Evolutionary conservation across 1,139 yeast species (phyloP).

Genomic region (Yamadazyma sp.): DNA sequence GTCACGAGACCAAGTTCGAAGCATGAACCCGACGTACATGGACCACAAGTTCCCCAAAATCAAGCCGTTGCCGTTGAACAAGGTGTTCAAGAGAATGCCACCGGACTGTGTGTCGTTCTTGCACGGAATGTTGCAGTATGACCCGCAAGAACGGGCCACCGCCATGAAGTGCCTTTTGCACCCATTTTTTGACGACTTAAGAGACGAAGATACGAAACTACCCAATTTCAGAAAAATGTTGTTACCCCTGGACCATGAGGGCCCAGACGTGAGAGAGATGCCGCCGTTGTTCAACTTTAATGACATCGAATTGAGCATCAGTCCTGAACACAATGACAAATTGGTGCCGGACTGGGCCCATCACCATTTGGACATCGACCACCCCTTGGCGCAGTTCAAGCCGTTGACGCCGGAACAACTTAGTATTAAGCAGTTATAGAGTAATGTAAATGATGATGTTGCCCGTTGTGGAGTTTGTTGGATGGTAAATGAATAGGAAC

Average conservation of each 20-base stretch:
- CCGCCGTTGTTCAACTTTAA: constrained; percentile 53
- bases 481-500: not conserved
- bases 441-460: not conserved
- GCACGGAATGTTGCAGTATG: constrained; percentile 63
- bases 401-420: constrained; percentile 11
- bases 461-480: no score
- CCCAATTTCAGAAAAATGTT: constrained; percentile 45
- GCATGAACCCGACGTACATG: constrained; percentile 96
- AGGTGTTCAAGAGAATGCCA: constrained; percentile 70
- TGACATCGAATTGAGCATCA: constrained; percentile 45
- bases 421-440: not conserved
- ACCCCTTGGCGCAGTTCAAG: constrained; percentile 11
- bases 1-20: constrained; percentile 82
- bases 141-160: constrained; percentile 68
- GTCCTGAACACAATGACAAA: constrained; percentile 32
- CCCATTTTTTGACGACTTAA: constrained; percentile 74
- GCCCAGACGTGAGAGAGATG: constrained; percentile 22
- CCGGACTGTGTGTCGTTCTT: constrained; percentile 65
- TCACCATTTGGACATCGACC: constrained; percentile 11
- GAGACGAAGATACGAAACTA: constrained; percentile 51
- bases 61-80: constrained; percentile 84
- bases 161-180: constrained; percentile 70
- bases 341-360: constrained; percentile 45
- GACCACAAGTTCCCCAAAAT: constrained; percentile 97
- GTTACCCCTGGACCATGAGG: constrained; percentile 29